Conservation (phyloP, 2,329 filamentous ascomycete species). For the Diaporthe batatas region DNA sequence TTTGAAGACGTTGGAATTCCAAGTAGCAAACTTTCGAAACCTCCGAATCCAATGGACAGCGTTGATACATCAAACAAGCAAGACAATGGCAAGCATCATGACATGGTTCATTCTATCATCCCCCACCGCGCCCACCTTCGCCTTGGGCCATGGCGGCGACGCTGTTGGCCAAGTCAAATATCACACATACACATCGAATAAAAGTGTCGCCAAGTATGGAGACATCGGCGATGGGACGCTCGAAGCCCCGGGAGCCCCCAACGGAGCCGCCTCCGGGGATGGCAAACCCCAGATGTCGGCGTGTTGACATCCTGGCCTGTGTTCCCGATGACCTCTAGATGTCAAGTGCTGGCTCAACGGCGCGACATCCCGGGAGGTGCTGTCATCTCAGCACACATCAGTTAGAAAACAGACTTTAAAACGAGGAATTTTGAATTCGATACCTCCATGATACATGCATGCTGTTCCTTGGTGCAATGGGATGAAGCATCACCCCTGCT, state of each 20-base stretch:
- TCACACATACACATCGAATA: conserved; percentile 67
- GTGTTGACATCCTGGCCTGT: neutral
- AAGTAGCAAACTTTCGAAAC: neutral
- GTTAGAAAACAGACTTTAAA: too few species aligned
- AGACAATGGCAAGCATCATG: neutral
- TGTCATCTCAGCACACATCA: too few species aligned
- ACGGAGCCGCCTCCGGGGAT: neutral
- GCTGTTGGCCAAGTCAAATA: conserved; percentile 67
- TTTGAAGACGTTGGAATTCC: neutral
- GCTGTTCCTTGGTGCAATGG: too few species aligned
- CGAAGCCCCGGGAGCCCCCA: neutral
- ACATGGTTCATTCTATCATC: neutral
- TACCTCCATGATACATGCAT: too few species aligned
- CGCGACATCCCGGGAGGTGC: neutral
- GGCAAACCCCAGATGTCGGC: neutral
- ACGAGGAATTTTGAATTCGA: too few species aligned
- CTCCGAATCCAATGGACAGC: neutral
- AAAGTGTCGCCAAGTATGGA: conserved; percentile 65
- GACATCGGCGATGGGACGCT: conserved; percentile 16
- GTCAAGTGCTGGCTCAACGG: neutral
- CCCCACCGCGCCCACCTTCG: conserved; percentile 47
- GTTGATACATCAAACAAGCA: neutral
- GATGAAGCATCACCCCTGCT: too few species aligned
- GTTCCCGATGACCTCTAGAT: neutral
- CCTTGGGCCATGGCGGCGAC: conserved; percentile 64